Percentiles rank a stretch among this genome's conserved stretches.
phyloP scores from a whole-genome alignment of 2,329 filamentous ascomycete genomes.

The Fusarium sp. region DNA sequence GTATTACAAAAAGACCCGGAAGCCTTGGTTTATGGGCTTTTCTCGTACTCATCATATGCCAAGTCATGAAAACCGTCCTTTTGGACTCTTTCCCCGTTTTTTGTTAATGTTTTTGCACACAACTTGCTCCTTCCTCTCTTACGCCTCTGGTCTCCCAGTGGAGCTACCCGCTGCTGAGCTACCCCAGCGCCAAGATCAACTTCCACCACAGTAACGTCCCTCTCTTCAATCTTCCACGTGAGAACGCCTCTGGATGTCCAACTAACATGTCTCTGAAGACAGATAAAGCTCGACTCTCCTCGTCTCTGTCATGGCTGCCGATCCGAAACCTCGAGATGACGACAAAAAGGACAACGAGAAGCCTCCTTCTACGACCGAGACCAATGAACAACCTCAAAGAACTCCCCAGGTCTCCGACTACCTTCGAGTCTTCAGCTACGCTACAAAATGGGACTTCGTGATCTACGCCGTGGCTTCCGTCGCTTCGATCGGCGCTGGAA shows the following conservation, averaged over 20 bases:
- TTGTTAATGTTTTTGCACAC: neutral
- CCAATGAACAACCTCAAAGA: constrained; percentile 7
- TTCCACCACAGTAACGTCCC: neutral
- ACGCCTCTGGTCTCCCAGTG: neutral
- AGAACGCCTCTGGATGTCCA: rapidly evolving
- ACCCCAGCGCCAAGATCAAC: neutral
- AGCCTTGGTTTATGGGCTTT: no score
- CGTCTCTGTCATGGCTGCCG: neutral
- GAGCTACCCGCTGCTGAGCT: neutral
- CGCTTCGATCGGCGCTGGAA: constrained; percentile 50
- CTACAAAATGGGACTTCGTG: constrained; percentile 47
- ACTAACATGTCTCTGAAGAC: neutral
- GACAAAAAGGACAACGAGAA: neutral
- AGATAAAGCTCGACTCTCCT: rapidly evolving
- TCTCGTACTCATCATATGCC: neutral
- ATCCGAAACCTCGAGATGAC: neutral
- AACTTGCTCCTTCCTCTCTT: neutral
- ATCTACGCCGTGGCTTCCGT: constrained; percentile 45
- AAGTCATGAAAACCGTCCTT: neutral
- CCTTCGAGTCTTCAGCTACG: constrained; percentile 47
- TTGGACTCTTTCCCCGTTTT: no score
- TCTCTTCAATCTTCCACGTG: no score
- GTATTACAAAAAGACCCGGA: neutral
- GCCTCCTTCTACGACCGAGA: neutral
- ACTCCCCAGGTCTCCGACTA: constrained; percentile 36